Evolutionary conservation across 1,139 yeast genomes (phyloP), one percentile per base, ranked within the genome.

Genomic region (Hemisphaericaspora xylofermentans): DNA sequence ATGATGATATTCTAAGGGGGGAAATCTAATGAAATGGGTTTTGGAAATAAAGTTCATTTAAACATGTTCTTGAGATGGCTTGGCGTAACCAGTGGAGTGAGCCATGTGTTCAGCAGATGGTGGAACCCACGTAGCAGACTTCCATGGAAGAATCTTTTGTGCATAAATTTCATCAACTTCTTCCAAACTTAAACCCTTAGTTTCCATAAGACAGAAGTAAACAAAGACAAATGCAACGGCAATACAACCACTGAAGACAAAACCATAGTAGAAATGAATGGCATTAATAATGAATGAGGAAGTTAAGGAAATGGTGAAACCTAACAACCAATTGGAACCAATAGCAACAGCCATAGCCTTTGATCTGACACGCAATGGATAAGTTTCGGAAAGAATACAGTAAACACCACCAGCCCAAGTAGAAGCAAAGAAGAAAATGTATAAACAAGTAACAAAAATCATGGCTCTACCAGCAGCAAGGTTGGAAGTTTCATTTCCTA

Each of bases 341-440:
- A 80, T 73, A 36, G 91, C 83, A 40, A 87, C 68, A 25, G 91
- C 81, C 72, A 86, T 84, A 45, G 88, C 88, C 68, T 84, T 83
- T 19, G 89, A 77, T 65, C 93, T 77, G 48, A 86, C 82, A 57
- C 91, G 80, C 49, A 85, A 71, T 35, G 95, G 89, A 61, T 80
- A 87, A 36, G 84, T 72, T 63, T 88, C 96, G 25, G 93, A 83
- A 39, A 82, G 78, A 49, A 84, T 82, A 40, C 85, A 85, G 76
- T 80, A 88, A 31, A 83, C 84, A 53, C 82, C 78, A 52, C 94
- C 91, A 46, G 89, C 95, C 94, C 95, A 87, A 7, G 94, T 81
- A 31, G 84, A 76, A 15, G 95, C 93, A 59, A 87, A 88, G 66
- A 77, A 82, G 76, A 84, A 83, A 46, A 88, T 85, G 66, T 80